These are phyloP conservation scores for Rhododendron simsii DNA, from an alignment of 148 eudicot genomes.

Conservation along the genomic window DNA sequence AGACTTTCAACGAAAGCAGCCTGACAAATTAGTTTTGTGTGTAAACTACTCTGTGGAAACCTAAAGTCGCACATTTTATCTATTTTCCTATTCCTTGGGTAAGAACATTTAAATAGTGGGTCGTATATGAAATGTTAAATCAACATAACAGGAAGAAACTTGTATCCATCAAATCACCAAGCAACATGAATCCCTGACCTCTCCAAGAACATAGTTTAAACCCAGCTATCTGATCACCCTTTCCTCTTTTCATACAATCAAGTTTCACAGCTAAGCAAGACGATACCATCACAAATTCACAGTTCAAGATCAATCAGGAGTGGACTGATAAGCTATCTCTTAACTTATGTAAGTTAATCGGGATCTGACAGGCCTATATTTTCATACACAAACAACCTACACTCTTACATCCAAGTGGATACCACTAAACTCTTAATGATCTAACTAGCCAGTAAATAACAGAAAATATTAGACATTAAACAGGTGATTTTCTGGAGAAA, in stretches of 20 bases:
- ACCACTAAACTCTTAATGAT: not conserved
- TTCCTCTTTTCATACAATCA: not conserved
- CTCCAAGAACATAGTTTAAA: not conserved
- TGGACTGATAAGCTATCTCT: not conserved
- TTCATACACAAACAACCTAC: not conserved
- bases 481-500: not conserved
- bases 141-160: not conserved
- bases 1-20: not conserved
- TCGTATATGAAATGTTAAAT: not conserved
- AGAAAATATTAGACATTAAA: not conserved
- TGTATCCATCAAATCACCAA: not conserved
- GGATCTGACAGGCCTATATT: not conserved
- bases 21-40: not conserved
- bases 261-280: not conserved
- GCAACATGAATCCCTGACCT: slow-evolving; percentile 1
- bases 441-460: not conserved
- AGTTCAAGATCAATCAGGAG: not conserved
- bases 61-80: not conserved
- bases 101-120: not conserved
- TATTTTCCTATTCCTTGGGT: not conserved
- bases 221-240: not conserved
- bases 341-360: not conserved
- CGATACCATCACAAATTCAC: not conserved
- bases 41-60: not conserved
- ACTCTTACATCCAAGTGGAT: not conserved